Conservation (phyloP, 331 rosid species). For the Malus hybrid region DNA sequence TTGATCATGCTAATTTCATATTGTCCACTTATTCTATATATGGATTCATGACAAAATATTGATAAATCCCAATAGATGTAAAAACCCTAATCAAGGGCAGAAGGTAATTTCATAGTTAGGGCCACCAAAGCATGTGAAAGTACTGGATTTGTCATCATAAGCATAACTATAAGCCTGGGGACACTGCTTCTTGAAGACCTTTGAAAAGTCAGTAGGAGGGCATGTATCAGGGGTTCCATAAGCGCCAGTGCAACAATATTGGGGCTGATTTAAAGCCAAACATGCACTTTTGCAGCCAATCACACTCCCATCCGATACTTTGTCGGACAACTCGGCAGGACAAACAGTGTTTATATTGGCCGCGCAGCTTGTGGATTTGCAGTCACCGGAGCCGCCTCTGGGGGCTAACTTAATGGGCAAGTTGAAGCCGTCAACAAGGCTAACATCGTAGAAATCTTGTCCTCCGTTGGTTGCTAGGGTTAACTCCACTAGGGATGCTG, state of each 20-base stretch:
- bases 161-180: conserved; percentile 52
- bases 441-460: conserved; percentile 39
- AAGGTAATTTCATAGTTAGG: conserved; percentile 25
- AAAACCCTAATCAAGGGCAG: conserved; percentile 20
- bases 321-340: conserved; percentile 20
- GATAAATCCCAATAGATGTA: too few species aligned
- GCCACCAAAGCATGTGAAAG: conserved; percentile 31
- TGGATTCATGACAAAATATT: too few species aligned
- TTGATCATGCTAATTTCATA: too few species aligned
- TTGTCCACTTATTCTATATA: too few species aligned
- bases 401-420: conserved; percentile 23
- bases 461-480: conserved; percentile 11
- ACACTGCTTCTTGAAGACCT: conserved; percentile 33
- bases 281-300: conserved; percentile 51
- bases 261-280: conserved; percentile 20
- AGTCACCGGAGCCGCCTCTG: conserved; percentile 9
- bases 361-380: conserved; percentile 21
- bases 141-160: conserved; percentile 35
- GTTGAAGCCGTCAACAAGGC: conserved; percentile 48
- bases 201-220: conserved; percentile 22
- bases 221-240: conserved; percentile 23
- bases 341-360: conserved; percentile 23
- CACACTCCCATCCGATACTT: conserved; percentile 20
- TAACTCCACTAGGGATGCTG: conserved; percentile 28
- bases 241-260: conserved; percentile 31